Evolutionary conservation across 1,139 yeast species (phyloP), one percentile per base, ranked within the genome.

Genomic region (Suhomyces taliae): DNA sequence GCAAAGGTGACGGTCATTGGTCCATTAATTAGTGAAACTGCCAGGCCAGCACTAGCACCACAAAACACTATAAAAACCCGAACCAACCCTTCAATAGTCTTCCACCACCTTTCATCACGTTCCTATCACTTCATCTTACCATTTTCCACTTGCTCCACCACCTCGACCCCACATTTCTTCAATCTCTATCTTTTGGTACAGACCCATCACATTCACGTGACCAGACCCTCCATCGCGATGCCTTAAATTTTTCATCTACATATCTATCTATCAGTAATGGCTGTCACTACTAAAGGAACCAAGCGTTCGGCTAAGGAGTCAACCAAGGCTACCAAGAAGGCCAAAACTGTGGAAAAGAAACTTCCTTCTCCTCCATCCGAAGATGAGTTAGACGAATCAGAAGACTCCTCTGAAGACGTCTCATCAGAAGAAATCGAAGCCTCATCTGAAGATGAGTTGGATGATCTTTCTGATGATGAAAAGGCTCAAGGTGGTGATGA

Each of bases 261-360:
- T 39, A 9, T 26, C n/a, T 26, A 14, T 31, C 37, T 34, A 10
- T 24, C 40, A 49, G 46, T 39, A 40, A 63, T 57, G 63, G 73
- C 65, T 52, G 52, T 59, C 37, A 60, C 60, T 56, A 61, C 59
- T 36, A 70, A 65, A 57, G 72, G 75, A 24, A 57, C 57, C 44
- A 72, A 72, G 57, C 70, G 78, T 44, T 45, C 62, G 10, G 61
- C 68, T 26, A 62, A 59, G 44, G 54, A 44, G 27, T 52, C 51
- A 36, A 52, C 53, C 27, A 50, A 47, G 37, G 54, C 52, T n/a
- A 14, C 54, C 26, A 71, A 72, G 58, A 70, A 65, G 56, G 56
- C 65, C 39, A 72, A 69, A 56, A 51, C 46, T 37, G 51, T 36
- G 27, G 46, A 51, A 45, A 59, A 58, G 27, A 58, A 57, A 27